Percentiles rank a stretch among this genome's conserved stretches.
phyloP scores from a whole-genome alignment of 1,284 basidiomycete species.

The Ceraceosorus guamensis region DNA sequence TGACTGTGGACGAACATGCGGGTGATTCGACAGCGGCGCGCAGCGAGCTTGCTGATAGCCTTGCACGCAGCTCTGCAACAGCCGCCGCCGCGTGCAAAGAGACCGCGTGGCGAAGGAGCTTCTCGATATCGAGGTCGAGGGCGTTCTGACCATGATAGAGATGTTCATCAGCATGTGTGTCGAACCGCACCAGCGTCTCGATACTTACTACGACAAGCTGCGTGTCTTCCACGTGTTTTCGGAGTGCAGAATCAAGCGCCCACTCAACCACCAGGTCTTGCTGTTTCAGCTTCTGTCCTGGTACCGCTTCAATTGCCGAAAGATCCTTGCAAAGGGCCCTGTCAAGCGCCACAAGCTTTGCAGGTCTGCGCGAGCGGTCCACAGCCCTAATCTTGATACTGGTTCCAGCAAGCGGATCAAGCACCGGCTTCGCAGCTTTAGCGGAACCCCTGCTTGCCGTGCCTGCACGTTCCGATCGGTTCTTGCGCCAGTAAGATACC shows the following conservation, averaged over 20 bases:
- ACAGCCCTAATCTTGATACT: neutral
- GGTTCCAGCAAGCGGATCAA: neutral
- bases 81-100: constrained; percentile 7
- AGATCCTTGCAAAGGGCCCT: neutral
- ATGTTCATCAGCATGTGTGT: too few species aligned
- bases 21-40: neutral
- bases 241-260: constrained; percentile 6
- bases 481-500: constrained; percentile 1
- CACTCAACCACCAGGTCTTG: constrained; percentile 7
- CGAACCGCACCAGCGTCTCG: neutral
- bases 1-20: neutral
- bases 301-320: neutral
- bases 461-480: neutral
- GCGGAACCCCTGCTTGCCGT: neutral
- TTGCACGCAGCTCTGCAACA: constrained; percentile 1
- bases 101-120: constrained; percentile 7
- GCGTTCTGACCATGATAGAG: neutral
- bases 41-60: constrained; percentile 3
- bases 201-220: neutral
- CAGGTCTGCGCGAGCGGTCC: neutral
- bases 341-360: neutral
- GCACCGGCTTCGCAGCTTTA: neutral
- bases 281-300: neutral
- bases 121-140: constrained; percentile 8
- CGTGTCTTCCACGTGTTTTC: neutral